Evolutionary conservation across 768 basidiomycete genomes (phyloP), one percentile per base, ranked within the genome.

Genomic region (Lactarius akahatsu): DNA sequence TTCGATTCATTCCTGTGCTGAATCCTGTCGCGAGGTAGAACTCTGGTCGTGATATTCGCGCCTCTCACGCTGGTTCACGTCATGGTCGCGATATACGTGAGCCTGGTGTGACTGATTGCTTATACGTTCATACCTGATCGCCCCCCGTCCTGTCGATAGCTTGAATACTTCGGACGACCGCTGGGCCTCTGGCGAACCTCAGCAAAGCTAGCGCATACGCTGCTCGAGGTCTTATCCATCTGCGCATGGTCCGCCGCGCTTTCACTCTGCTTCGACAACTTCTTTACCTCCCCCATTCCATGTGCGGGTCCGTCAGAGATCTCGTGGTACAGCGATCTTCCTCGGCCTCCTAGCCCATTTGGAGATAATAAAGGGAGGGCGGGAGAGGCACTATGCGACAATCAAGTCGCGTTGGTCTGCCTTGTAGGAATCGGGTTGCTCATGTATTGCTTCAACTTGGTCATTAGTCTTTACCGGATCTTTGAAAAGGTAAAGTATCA

Each of bases 181-280:
- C 79, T 96, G 28, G 95, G 94, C n/a, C 80, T 96, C 36, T 96
- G 95, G 95, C 83, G 85, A 60, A 94, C 94, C 38, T 92, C 92
- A 38, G 86, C 81, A 59, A 96, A 96, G 77, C 84, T 95, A 43
- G 86, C 90, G 3, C 89, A 95, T 73, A 96, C 94, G 8, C 84
- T 96, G 38, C 83, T 87, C 56, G 95, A 96, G 79, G 90, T 94
- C 55, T 80, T 93, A 62, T 94, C 93, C 75, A 94, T 94, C 71
- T 96, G 94, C 77, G 85, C 90, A n/a, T 96, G 94, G 93, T 93
- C 92, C 64, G 91, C 92, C 38, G 88, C 90, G 18, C 82, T 96
- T 62, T 92, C 92, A 20, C 87, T 96, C 61, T 87, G 85, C 68
- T 93, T 96, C 77, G 92, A 96, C 81, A 93, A 96, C 73, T 94